phyloP scores from a whole-genome alignment of 202 grass and related monocot species.

The Miscanthus sacchariflorus region DNA sequence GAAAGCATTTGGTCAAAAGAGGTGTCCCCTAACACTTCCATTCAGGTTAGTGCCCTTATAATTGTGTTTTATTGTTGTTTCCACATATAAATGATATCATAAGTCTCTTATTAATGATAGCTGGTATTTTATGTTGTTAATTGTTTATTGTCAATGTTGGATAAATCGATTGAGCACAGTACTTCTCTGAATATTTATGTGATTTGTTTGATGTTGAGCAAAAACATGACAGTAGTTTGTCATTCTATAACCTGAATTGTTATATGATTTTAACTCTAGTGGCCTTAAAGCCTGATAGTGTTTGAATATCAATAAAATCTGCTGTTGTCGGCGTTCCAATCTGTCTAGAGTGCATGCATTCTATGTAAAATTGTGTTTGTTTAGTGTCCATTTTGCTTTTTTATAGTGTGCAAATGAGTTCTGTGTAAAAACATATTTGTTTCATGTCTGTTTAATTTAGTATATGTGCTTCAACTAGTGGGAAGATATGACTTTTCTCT shows the following conservation, averaged over 20 bases:
- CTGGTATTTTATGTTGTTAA: neutral
- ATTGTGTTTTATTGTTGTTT: slow-evolving; percentile 20
- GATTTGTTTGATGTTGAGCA: neutral
- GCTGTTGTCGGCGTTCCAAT: neutral
- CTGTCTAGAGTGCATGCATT: neutral
- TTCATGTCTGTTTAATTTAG: neutral
- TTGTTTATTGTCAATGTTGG: neutral
- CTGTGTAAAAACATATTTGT: neutral
- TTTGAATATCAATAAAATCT: slow-evolving; percentile 13
- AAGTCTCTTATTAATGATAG: slow-evolving; percentile 2
- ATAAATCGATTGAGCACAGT: neutral
- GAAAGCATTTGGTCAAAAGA: slow-evolving; percentile 91
- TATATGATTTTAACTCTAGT: neutral
- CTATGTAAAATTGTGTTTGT: neutral
- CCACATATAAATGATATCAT: neutral
- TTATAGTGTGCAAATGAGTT: too few species aligned
- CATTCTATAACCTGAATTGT: neutral
- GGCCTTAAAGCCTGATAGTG: neutral
- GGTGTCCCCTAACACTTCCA: slow-evolving; percentile 59
- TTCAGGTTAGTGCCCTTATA: slow-evolving; percentile 53
- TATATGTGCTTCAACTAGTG: neutral
- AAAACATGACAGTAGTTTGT: neutral
- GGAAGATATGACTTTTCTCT: neutral
- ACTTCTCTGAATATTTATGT: neutral
- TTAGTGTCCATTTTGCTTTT: neutral